Base-by-base conservation (phyloP, 2,329 filamentous ascomycete genomes). In the Parafenestella ontariensis region DNA sequence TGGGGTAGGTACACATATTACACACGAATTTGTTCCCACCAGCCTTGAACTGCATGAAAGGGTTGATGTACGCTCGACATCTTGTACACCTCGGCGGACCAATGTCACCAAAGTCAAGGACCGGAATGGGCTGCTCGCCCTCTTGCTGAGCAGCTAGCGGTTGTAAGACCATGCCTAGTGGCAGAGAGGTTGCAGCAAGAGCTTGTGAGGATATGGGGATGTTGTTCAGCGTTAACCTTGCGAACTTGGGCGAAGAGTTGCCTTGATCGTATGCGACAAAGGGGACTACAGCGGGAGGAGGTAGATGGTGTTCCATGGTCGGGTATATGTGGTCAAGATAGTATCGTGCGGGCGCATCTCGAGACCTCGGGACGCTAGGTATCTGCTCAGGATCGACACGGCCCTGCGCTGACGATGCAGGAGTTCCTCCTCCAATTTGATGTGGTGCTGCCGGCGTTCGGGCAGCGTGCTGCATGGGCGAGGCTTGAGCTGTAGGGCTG, bases 21-120 rank as follows among this genome's bases (percentile, higher is more conserved):
- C 95, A 99, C 47, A 96, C 92, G 74, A 96, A 96, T 74, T 96
- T 96, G 79, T 94, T 96, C 52, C 95, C 95, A 33, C 94, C 94
- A 15, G 90, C 89, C 54, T 90, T 86, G 83, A 99, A 99, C 72
- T 93, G 90, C 95, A 99, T 98, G 74, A 99, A 99, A 1, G 95
- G 95, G 72, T 99, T 99, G 79, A 99, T 96, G 78, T 99, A 99
- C 13, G 94, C 90, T 72, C 95, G 86, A 80, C 95, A 99, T 78
- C 95, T 85, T 68, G 91, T 87, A 77, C 95, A 99, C 74, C 95
- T 86, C 20, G 95, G 95, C 36, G 95, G 95, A 0, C 95, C 95
- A 34, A 81, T 79, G 37, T 97, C 92, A 44, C 95, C 95, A 82
- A 98, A 99, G 77, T 99, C 95, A 21, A 99, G 83, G 4, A 99